These are phyloP conservation scores for Daedalea quercina DNA, from an alignment of 768 basidiomycete genomes.

Conservation along the genomic window DNA sequence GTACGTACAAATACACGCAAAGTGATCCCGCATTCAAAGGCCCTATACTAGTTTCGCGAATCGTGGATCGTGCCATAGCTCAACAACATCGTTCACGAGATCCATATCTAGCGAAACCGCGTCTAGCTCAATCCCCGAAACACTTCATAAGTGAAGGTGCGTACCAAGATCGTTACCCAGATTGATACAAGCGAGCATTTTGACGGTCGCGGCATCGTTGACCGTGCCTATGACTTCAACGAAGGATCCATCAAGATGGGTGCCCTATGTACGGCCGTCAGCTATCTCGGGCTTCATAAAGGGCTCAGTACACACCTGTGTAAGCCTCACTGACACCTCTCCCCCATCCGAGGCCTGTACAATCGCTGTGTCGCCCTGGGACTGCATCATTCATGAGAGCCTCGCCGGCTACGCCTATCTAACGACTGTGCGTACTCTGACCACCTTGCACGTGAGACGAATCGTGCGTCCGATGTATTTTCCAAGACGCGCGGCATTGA, in stretches of 20 bases:
- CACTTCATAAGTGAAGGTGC: not conserved
- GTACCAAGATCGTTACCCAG: slow-evolving; percentile 13
- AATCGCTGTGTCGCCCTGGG: slow-evolving; percentile 38
- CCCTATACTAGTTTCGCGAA: slow-evolving; percentile 11
- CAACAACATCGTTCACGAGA: slow-evolving; percentile 12
- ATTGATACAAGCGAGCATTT: slow-evolving; percentile 14
- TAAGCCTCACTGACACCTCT: slow-evolving; percentile 43
- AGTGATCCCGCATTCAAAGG: not conserved
- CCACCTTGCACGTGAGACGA: slow-evolving; percentile 10
- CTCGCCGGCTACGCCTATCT: not conserved
- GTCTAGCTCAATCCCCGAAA: no score
- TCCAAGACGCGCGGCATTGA: slow-evolving; percentile 12
- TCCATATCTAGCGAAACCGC: slow-evolving; percentile 10
- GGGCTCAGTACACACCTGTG: slow-evolving; percentile 25
- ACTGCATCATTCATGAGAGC: not conserved
- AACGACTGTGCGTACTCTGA: slow-evolving; percentile 5
- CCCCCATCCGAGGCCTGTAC: slow-evolving; percentile 67
- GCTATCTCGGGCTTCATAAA: no score
- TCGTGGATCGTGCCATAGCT: slow-evolving; percentile 17
- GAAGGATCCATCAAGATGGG: slow-evolving; percentile 1
- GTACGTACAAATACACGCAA: not conserved
- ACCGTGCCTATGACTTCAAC: slow-evolving; percentile 19
- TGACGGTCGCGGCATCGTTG: slow-evolving; percentile 11
- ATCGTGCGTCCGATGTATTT: slow-evolving; percentile 12
- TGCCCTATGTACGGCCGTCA: slow-evolving; percentile 2